phyloP scores from a whole-genome alignment of 2,329 filamentous ascomycete genomes.

The Aspergillus awamori region DNA sequence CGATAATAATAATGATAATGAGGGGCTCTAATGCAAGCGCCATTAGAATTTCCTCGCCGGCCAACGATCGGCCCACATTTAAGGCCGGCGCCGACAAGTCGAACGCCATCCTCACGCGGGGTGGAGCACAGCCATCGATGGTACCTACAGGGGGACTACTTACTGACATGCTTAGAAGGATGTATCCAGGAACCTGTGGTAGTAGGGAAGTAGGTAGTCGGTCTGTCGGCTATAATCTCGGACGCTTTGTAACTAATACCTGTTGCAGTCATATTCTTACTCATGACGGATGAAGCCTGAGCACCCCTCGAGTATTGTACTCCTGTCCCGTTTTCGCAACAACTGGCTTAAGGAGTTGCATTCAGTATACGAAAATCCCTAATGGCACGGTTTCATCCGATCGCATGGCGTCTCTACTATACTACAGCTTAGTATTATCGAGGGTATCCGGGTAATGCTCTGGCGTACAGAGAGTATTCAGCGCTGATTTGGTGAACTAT shows the following conservation, averaged over 20 bases:
- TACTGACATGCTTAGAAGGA: no score
- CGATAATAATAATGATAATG: conserved; percentile 2
- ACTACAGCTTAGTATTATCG: conserved; percentile 6
- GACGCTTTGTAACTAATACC: no score
- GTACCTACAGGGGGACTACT: background rate
- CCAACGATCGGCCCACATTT: conserved; percentile 1
- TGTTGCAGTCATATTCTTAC: background rate
- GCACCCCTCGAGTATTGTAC: no score
- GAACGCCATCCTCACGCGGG: background rate
- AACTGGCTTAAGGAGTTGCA: background rate
- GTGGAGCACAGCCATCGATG: background rate
- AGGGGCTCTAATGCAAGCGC: conserved; percentile 9
- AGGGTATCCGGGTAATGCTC: background rate
- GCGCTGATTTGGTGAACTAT: conserved; percentile 9
- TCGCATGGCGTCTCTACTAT: background rate
- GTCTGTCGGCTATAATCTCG: no score
- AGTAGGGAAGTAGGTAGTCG: no score
- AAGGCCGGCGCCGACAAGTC: conserved; percentile 2
- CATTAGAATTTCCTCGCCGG: background rate
- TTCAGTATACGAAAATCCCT: background rate
- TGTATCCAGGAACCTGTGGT: no score
- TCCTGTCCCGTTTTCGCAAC: background rate
- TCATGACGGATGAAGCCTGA: background rate
- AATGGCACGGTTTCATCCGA: background rate
- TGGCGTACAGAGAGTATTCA: background rate